Conservation (phyloP, 805 yeast genomes). For the Candida xyloterini region DNA sequence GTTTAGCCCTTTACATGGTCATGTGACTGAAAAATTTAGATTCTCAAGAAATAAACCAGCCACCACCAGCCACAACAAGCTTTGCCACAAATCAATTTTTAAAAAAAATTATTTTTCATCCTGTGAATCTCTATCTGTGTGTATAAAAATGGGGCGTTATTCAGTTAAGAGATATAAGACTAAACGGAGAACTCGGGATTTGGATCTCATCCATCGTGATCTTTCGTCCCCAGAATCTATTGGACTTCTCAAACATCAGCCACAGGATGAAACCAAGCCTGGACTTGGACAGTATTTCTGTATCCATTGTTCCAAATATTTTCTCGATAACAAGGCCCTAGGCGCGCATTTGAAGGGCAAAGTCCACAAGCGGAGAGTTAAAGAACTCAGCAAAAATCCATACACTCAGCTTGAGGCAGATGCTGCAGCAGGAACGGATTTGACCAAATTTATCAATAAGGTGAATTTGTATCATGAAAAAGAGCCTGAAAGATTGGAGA, state of each 20-base stretch:
- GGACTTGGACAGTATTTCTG: conserved; percentile 96
- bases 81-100: conserved; percentile 3
- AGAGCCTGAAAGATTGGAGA: conserved; percentile 44
- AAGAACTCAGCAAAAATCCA: conserved; percentile 71
- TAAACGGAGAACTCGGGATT: conserved; percentile 79
- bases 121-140: too few relatives aligned
- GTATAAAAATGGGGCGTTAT: conserved; percentile 72
- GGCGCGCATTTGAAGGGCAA: conserved; percentile 72
- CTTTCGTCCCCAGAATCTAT: conserved; percentile 63
- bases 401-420: conserved; percentile 86
- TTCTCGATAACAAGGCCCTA: conserved; percentile 71
- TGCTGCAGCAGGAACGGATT: conserved; percentile 82
- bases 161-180: conserved; percentile 86
- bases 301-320: conserved; percentile 90
- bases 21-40: conserved; percentile 1
- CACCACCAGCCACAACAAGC: conserved; percentile 1
- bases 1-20: conserved; percentile 3
- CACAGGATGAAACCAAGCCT: conserved; percentile 83
- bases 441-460: conserved; percentile 60
- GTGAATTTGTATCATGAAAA: conserved; percentile 56
- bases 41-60: not conserved
- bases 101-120: conserved; percentile 1
- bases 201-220: conserved; percentile 80
- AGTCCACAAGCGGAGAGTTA: conserved; percentile 83
- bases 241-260: conserved; percentile 68